A percentile compares a stretch with the other conserved stretches of the same genome.
Conservation (phyloP, 352 stramenopile species). For the Heterotrichella gracilis region DNA sequence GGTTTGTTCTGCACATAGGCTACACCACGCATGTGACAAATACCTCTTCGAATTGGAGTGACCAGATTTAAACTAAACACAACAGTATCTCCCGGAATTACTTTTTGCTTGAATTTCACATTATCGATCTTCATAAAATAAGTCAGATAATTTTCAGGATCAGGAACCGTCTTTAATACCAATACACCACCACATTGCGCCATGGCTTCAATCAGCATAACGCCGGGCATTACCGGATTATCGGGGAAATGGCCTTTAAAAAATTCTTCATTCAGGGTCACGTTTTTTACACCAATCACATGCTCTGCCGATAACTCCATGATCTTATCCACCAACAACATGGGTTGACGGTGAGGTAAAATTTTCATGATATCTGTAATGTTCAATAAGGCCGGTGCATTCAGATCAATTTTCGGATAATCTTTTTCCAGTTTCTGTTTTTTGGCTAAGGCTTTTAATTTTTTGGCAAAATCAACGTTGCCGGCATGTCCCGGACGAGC, state of each 20-base stretch:
- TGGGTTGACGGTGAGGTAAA: neutral
- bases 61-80: neutral
- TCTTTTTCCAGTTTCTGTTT: neutral
- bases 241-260: neutral
- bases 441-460: neutral
- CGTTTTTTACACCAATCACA: neutral
- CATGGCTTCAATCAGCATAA: neutral
- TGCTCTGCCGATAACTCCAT: neutral
- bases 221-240: neutral
- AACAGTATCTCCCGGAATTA: neutral
- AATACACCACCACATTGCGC: neutral
- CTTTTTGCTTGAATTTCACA: constrained; percentile 4
- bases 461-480: neutral
- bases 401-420: neutral
- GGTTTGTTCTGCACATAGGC: neutral
- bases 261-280: neutral
- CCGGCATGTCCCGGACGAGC: neutral
- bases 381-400: neutral
- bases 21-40: neutral
- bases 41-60: neutral
- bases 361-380: constrained; percentile 7
- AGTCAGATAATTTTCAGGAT: constrained; percentile 1
- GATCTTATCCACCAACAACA: neutral
- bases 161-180: neutral
- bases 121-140: constrained; percentile 5